Conservation (phyloP, 305 asterid species). For the Fraxinus sp. region DNA sequence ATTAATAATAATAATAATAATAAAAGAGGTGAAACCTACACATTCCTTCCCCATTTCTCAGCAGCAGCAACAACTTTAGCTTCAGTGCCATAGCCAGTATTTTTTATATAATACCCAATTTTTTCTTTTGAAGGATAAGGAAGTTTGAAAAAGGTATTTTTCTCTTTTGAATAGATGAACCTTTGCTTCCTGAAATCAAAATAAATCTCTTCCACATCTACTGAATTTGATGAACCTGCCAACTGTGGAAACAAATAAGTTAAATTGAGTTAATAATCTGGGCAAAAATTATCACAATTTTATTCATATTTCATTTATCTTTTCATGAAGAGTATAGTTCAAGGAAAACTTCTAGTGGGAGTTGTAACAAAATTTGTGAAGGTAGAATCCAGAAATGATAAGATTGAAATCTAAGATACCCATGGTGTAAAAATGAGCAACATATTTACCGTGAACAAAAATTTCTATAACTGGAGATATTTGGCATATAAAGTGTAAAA, state of each 20-base stretch:
- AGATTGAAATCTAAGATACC: conserved; percentile 7
- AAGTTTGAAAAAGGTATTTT: conserved; percentile 70
- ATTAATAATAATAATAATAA: background rate
- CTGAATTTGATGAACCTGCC: conserved; percentile 59
- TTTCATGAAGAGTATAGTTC: conserved; percentile 9
- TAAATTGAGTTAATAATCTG: conserved; percentile 19
- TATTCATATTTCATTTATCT: background rate
- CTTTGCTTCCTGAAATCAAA: conserved; percentile 94
- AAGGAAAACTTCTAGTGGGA: background rate
- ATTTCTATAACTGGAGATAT: conserved; percentile 14
- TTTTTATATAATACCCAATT: conserved; percentile 79
- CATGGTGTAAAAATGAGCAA: conserved; percentile 2
- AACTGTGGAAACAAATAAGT: conserved; percentile 44
- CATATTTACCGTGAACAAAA: background rate
- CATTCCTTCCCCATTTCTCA: conserved; percentile 99
- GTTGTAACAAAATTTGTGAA: conserved; percentile 13
- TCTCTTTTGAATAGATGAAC: conserved; percentile 76
- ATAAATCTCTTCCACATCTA: conserved; percentile 69
- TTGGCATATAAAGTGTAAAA: background rate
- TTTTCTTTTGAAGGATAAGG: conserved; percentile 92
- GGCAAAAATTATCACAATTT: conserved; percentile 2
- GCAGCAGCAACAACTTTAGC: conserved; percentile 72
- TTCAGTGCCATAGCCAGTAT: conserved; percentile 88
- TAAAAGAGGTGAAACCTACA: conserved; percentile 50
- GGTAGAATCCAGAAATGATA: background rate